Base-by-base conservation (phyloP, 2,329 filamentous ascomycete species). In the Aspergillus sp. region DNA sequence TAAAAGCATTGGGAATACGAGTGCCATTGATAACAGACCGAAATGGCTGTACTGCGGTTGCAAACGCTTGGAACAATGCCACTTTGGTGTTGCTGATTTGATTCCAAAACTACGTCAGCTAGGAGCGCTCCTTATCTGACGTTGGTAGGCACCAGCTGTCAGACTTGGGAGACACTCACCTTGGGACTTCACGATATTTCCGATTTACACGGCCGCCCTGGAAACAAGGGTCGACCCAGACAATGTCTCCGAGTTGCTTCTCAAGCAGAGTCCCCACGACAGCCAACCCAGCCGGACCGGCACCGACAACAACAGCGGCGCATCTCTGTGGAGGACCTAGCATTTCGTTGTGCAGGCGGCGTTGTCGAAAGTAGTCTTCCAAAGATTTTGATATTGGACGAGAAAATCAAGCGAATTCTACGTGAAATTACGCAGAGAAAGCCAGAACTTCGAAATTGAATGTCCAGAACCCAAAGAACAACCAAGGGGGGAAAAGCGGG, bases 211-310 rank as follows among this genome's bases (percentile, higher is more conserved):
- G 74, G 4, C 83, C 83, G 27, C 74, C 84, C 23, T 80, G 72
- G 64, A 87, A 87, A 2, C 70, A 66, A 35, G 83, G 78, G 65
- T 87, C 85, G 41, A 87, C 75, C 86, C 85, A 88, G 52, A 84
- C 69, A 49, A 87, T 78, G 14, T 79, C 79, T n/a, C 64, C 66
- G 7, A 80, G 73, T 47, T 79, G 77, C 33, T 79, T 77, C 65
- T 87, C 83, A 17, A 88, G 76, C 17, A 88, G 71, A 64, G 85
- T 86, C n/a, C 85, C 85, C 23, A 87, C 77, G 6, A 81, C 81
- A 3, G 84, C 84, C 55, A 87, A 79, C 56, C 85, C 85, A 44
- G 82, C 82, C 3, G 84, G 81, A 15, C 84, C 84, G 55, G 79
- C 82, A 51, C 84, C 84, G 19, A 86, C 81, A 2, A 87, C 84